Base-by-base conservation (phyloP, 495 filamentous ascomycete species). In the Podospora appendiculata region DNA sequence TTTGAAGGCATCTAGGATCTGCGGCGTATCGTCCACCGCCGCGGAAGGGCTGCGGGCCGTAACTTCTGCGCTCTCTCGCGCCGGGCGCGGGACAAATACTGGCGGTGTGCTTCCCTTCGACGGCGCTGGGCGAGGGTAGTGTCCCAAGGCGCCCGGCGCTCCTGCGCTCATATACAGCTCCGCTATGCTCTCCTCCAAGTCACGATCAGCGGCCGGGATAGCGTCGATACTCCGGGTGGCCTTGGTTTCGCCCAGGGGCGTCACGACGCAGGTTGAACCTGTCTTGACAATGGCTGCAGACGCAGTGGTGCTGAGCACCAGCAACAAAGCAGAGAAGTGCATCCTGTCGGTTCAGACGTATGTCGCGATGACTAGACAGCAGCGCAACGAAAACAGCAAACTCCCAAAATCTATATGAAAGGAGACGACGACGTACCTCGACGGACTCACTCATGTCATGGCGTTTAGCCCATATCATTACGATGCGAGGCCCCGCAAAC, bases 1-100 rank as follows among this genome's bases (percentile, higher is more conserved):
- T 39, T 61, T 60, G 59, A 74, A 74, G 3, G 71, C 70, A n/a
- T 67, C 53, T 9, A 69, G 56, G 50, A 72, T 71, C 54, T 72
- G 68, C n/a, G 67, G 67, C 33, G 65, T 68, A 51, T 72, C 71
- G 48, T 74, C 70, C 17, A 10, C 25, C 10, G 43, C 36, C 32
- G 44, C 32, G 19, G 32, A 3, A 46, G 13, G 11, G 25, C 25
- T 25, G 25, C 25, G 25, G 25, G 25, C 25, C 25, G 25, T 2
- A 5, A 25, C 25, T 25, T 25, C 25, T 25, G 25, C 5, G 25
- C 25, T 25, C 5, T 25, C 25, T 5, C 25, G 25, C 25, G 25
- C 25, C 25, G 25, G 5, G 25, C 2, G 25, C 45, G 16, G 25
- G 34, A 8, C 19, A 4, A 12, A 6, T 10, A 13, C 32, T 25